A percentile compares a stretch with the other conserved stretches of the same genome.
These are phyloP conservation scores for Penicillium olsonii DNA, from an alignment of 2,329 filamentous ascomycete species.

Conservation along the genomic window DNA sequence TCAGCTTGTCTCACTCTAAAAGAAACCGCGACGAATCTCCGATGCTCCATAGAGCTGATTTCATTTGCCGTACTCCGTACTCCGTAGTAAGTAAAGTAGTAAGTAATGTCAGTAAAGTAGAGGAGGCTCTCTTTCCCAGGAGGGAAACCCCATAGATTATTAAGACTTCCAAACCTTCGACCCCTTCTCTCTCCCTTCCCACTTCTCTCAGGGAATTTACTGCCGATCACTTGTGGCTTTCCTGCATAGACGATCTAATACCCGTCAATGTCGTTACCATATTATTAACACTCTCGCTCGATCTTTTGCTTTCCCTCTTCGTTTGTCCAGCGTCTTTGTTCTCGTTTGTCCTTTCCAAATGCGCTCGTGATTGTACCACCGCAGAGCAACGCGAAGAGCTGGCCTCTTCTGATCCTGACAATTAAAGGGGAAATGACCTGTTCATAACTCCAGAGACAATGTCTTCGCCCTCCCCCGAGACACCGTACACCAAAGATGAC, in stretches of 20 bases:
- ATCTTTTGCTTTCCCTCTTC: not conserved
- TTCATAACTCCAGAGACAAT: conserved; percentile 33
- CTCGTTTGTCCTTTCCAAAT: conserved; percentile 14
- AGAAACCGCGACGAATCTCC: not conserved
- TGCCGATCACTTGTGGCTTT: conserved; percentile 24
- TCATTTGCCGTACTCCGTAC: no score
- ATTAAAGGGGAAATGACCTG: conserved; percentile 31
- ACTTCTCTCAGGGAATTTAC: conserved; percentile 1
- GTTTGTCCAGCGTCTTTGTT: conserved; percentile 12
- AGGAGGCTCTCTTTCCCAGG: no score
- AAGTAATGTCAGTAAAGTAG: no score
- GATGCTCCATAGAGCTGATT: no score
- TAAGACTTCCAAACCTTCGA: not conserved
- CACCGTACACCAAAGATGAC: conserved; percentile 26
- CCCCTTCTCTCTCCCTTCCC: conserved; percentile 7
- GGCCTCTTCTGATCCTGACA: conserved; percentile 38
- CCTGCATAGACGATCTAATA: conserved; percentile 18
- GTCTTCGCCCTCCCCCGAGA: conserved; percentile 32
- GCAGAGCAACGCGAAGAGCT: conserved; percentile 37
- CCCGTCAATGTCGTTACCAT: conserved; percentile 9
- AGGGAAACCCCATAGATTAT: not conserved
- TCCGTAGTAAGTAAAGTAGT: no score
- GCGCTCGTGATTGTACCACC: conserved; percentile 11
- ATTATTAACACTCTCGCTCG: not conserved
- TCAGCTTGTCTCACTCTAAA: conserved; percentile 4